Conservation (phyloP, 345 rosid species). For the Moringa oleifera region DNA sequence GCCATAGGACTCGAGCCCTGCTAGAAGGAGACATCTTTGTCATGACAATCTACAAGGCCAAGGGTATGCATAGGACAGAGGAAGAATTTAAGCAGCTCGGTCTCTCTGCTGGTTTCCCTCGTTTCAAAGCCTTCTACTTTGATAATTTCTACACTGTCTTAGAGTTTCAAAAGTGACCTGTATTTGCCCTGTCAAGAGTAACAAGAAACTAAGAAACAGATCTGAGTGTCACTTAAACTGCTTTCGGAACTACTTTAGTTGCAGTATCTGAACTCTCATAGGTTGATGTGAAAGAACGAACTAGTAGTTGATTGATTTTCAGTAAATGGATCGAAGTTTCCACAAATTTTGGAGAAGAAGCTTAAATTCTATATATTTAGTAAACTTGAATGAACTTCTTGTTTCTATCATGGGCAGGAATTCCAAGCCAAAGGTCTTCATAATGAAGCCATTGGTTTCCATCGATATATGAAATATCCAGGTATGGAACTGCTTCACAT, state of each 20-base stretch:
- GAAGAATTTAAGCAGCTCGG: conserved; percentile 65
- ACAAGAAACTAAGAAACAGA: too few species aligned
- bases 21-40: conserved; percentile 75
- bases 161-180: conserved; percentile 62
- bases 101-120: conserved; percentile 53
- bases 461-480: conserved; percentile 55
- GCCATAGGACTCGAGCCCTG: conserved; percentile 72
- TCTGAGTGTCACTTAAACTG: too few species aligned
- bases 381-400: too few species aligned
- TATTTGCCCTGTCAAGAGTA: too few species aligned
- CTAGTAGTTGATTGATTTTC: too few species aligned
- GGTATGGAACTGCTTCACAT: conserved; percentile 48
- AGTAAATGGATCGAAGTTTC: too few species aligned
- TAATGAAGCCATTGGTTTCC: conserved; percentile 61
- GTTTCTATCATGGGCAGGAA: too few species aligned
- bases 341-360: too few species aligned
- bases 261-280: too few species aligned
- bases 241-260: too few species aligned
- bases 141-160: conserved; percentile 68
- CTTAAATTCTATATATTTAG: too few species aligned
- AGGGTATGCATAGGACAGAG: conserved; percentile 79
- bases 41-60: conserved; percentile 74
- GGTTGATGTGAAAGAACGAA: too few species aligned
- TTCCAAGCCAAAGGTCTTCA: background rate
- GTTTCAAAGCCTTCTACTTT: conserved; percentile 38